Evolutionary conservation across 768 basidiomycete genomes (phyloP), one percentile per base, ranked within the genome.

Genomic region (Leucosporidium yakuticum): DNA sequence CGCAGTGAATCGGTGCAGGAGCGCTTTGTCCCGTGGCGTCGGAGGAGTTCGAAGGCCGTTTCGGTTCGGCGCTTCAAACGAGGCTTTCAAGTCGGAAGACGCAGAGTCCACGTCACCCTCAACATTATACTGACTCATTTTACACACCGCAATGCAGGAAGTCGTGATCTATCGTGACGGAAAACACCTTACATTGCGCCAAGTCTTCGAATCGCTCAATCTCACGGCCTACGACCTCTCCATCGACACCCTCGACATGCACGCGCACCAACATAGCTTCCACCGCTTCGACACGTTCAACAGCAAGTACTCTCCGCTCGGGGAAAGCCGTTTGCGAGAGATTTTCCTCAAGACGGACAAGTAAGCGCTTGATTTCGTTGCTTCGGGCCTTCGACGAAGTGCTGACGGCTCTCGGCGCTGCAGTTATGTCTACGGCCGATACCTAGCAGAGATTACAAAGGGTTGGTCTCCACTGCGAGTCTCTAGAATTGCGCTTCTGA

Each of bases 271-370:
- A 71, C 94, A 96, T 76, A 90, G 93, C 2, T 98, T 99, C 83
- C 95, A 99, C 78, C 89, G 96, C 20, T 98, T 96, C 76, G 96
- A 96, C 81, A 92, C 95, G 57, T 44, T 44, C 39, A 44, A 44
- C 39, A n/a, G n/a, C n/a, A n/a, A 63, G 64, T 57, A 65, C 58
- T 62, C 70, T 58, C 73, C 74, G 29, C 73, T 93, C 68, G 96
- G 96, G 65, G 94, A 97, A 79, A 93, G 90, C 6, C 82, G 96
- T 39, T 80, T 99, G 69, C 83, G 96, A 56, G 96, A 99, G 79
- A 98, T 99, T 73, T 99, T 99, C 81, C 78, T 99, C 68, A 99
- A 99, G 82, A 96, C 94, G 2, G 96, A 99, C 77, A 99, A 99
- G 77, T 71, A 9, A 47, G 61, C n/a, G 4, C 48, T 29, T 17